These are phyloP conservation scores for Tilletia horrida DNA, from an alignment of 1,284 basidiomycete genomes.

Conservation along the genomic window DNA sequence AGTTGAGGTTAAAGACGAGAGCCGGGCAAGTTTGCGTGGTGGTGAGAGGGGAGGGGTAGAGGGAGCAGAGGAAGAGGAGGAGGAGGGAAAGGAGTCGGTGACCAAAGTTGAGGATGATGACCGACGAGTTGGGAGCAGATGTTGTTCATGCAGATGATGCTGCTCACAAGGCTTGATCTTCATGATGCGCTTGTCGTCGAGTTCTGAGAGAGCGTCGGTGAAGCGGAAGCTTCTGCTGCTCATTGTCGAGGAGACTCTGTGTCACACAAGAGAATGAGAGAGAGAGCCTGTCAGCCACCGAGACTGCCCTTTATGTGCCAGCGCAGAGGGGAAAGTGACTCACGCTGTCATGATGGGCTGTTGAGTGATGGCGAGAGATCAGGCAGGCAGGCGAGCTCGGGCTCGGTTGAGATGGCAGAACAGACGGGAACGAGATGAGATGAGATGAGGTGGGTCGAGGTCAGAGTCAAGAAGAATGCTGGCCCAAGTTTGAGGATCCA, in stretches of 20 bases:
- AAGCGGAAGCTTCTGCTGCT: conserved; percentile 17
- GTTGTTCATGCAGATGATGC: too few relatives aligned
- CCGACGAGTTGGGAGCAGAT: not conserved
- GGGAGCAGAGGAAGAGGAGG: conserved; percentile 6
- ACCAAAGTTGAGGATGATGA: not conserved
- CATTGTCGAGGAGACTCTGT: not conserved
- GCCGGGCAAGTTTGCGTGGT: conserved; percentile 6
- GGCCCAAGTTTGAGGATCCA: too few relatives aligned
- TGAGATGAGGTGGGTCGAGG: not conserved
- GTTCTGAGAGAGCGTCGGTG: conserved; percentile 20
- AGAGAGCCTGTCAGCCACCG: too few relatives aligned
- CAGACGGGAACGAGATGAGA: not conserved
- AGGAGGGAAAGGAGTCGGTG: conserved; percentile 4
- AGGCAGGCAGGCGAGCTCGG: not conserved
- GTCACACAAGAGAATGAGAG: not conserved
- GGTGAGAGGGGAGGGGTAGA: not conserved
- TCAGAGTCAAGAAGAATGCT: too few relatives aligned
- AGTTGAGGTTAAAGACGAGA: not conserved
- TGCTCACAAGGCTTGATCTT: conserved; percentile 21
- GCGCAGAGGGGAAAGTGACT: not conserved
- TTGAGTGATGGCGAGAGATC: not conserved
- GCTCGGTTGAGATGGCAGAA: not conserved
- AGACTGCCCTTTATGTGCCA: too few relatives aligned
- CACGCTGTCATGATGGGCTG: not conserved
- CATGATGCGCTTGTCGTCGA: conserved; percentile 22